phyloP scores from a whole-genome alignment of 2,329 filamentous ascomycete species.

The Sarocladiaceae sp. region DNA sequence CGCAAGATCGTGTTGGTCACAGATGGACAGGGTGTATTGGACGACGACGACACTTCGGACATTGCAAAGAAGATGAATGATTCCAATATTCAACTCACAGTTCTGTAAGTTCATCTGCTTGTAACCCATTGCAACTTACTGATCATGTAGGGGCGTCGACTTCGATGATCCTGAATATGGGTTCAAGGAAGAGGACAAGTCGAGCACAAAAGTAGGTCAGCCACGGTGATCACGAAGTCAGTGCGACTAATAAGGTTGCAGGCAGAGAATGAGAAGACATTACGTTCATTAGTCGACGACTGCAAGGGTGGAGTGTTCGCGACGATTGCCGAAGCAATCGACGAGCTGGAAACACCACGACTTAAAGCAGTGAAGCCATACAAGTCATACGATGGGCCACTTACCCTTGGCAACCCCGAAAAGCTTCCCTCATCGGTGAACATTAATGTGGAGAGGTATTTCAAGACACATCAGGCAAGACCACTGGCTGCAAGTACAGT shows the following conservation, averaged over 20 bases:
- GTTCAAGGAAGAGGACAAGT: constrained; percentile 87
- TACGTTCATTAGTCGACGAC: constrained; percentile 61
- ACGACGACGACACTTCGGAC: constrained; percentile 64
- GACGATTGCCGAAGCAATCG: constrained; percentile 82
- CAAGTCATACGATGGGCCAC: constrained; percentile 71
- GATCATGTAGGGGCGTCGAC: constrained; percentile 67
- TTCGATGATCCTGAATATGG: constrained; percentile 90
- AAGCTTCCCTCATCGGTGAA: constrained; percentile 69
- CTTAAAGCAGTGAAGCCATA: constrained; percentile 73
- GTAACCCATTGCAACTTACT: constrained; percentile 12
- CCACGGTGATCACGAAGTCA: background rate
- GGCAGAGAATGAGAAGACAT: constrained; percentile 63
- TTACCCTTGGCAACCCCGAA: constrained; percentile 76
- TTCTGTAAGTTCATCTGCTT: constrained; percentile 60
- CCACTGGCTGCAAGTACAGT: constrained; percentile 76
- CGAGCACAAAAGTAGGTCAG: constrained; percentile 55
- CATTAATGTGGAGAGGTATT: constrained; percentile 89
- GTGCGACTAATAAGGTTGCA: constrained; percentile 14
- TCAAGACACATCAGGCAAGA: constrained; percentile 73
- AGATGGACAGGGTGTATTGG: constrained; percentile 70
- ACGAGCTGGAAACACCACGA: constrained; percentile 71
- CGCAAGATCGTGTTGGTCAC: constrained; percentile 82
- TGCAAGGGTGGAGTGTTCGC: constrained; percentile 69
- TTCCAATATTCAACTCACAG: constrained; percentile 69
- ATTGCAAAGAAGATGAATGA: constrained; percentile 73